A percentile compares a stretch with the other conserved stretches of the same genome.
Conservation (phyloP, 2,329 filamentous ascomycete species). For the Pestalotiopsis sp. region DNA sequence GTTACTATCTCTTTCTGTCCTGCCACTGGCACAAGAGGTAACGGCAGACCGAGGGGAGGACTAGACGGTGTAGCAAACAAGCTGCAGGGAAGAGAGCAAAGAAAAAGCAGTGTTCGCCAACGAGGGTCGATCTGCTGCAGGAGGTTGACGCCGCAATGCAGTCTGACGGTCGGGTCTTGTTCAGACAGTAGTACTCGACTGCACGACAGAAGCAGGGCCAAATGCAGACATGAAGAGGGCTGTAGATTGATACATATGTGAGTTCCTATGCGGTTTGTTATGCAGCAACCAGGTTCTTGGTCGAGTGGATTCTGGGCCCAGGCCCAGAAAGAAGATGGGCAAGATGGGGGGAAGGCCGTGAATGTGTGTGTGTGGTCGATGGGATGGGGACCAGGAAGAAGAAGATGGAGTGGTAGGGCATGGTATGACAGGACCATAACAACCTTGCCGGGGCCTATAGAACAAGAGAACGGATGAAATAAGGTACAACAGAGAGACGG, state of each 20-base stretch:
- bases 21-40: slow-evolving; percentile 12
- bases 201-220: slow-evolving; percentile 31
- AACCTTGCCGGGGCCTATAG: slow-evolving; percentile 27
- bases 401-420: slow-evolving; percentile 8
- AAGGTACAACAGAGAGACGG: slow-evolving; percentile 20
- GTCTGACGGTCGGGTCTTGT: slow-evolving; percentile 29
- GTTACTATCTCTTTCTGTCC: slow-evolving; percentile 13
- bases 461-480: slow-evolving; percentile 30
- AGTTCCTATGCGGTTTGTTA: slow-evolving; percentile 28
- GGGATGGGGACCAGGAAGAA: background rate
- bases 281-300: slow-evolving; percentile 38
- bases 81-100: slow-evolving; percentile 18
- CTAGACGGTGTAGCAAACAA: slow-evolving; percentile 27
- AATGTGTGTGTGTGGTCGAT: slow-evolving; percentile 16
- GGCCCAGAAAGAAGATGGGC: slow-evolving; percentile 25
- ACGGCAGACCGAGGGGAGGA: slow-evolving; percentile 19
- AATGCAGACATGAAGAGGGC: slow-evolving; percentile 34
- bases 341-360: slow-evolving; percentile 29
- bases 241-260: slow-evolving; percentile 41
- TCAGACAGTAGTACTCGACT: slow-evolving; percentile 33
- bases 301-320: slow-evolving; percentile 24
- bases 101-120: slow-evolving; percentile 24
- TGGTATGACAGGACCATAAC: slow-evolving; percentile 35
- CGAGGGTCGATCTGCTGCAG: slow-evolving; percentile 25
- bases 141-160: slow-evolving; percentile 30